phyloP scores from a whole-genome alignment of 164 flowering plant genomes.

The Dillenia turbinata region DNA sequence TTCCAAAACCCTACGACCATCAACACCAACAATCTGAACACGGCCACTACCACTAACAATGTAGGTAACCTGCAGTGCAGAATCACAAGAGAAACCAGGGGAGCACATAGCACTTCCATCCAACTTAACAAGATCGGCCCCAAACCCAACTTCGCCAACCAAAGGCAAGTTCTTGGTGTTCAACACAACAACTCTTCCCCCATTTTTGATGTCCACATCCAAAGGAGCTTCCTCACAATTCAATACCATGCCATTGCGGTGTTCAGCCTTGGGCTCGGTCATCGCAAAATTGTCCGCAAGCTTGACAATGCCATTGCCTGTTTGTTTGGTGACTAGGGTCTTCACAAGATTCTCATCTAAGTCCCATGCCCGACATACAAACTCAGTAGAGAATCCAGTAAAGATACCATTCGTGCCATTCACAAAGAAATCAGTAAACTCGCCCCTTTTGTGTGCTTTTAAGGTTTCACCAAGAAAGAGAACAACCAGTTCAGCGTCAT shows the following conservation, averaged over 20 bases:
- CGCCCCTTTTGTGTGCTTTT: conserved; percentile 65
- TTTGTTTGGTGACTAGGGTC: conserved; percentile 49
- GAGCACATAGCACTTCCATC: conserved; percentile 80
- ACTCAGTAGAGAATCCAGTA: conserved; percentile 78
- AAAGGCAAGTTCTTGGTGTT: conserved; percentile 72
- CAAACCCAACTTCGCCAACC: conserved; percentile 79
- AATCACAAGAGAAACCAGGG: conserved; percentile 89
- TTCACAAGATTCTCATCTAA: conserved; percentile 42
- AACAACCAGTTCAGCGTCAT: conserved; percentile 60
- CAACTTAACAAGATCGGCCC: conserved; percentile 83
- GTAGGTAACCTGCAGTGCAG: conserved; percentile 83
- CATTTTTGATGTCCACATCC: conserved; percentile 67
- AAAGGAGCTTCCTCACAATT: conserved; percentile 80
- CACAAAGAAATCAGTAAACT: conserved; percentile 63
- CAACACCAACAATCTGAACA: conserved; percentile 72
- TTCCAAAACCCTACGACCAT: conserved; percentile 59
- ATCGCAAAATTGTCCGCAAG: conserved; percentile 26
- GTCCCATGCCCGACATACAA: conserved; percentile 74
- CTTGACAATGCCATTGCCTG: conserved; percentile 50
- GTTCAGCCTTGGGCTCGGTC: conserved; percentile 55
- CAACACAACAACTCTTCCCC: conserved; percentile 71
- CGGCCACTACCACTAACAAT: conserved; percentile 76
- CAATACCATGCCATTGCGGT: conserved; percentile 54
- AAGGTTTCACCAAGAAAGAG: conserved; percentile 78
- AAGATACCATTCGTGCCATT: conserved; percentile 69